Base-by-base conservation (phyloP, 2,329 filamentous ascomycete genomes). In the Metarhizium rileyi region DNA sequence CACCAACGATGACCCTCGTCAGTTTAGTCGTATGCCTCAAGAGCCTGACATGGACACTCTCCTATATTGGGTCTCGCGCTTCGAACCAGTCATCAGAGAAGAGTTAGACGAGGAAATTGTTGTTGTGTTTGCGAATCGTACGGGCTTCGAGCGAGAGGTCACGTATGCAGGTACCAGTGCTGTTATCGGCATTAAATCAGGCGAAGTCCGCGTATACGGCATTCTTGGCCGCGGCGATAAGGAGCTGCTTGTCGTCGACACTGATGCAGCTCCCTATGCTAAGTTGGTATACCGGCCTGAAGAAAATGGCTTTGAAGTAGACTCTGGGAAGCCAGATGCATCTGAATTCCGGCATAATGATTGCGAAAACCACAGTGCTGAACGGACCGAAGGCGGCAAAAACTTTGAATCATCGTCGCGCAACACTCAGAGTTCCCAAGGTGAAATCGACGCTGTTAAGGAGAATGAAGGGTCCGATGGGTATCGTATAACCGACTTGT, bases 141-240 rank as follows among this genome's bases (percentile, higher is more conserved):
- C 75, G 27, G 87, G 87, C 0, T 71, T 69, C 1, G 87, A 91
- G 56, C 77, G 72, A 5, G 75, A 81, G 0, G 81, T 74, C 0
- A 74, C 79, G 0, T 93, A 88, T 63, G 83, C 86, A 0, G 87
- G 87, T 0, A 89, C 84, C 0, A 89, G 83, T 52, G 77, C 82
- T 0, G 83, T 90, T 0, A 64, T 90, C 27, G 80, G 81, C 3
- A 77, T 91, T 27, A 70, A 78, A 9, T 65, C 71, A 5, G 86
- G 84, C 0, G 78, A 81, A 41, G 81, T 89, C 9, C 80, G 68
- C 45, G 74, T 90, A 0, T 88, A 84, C 48, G 85, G 86, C 0
- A 67, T 87, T 0, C 68, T 89, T 3, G 85, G 86, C 0, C 82
- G 86, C n/a, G 80, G 78, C 1, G 79, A 85, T 49, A 81, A 86